These are phyloP conservation scores for Salix koriyanagi DNA, from an alignment of 345 rosid genomes.

Conservation along the genomic window DNA sequence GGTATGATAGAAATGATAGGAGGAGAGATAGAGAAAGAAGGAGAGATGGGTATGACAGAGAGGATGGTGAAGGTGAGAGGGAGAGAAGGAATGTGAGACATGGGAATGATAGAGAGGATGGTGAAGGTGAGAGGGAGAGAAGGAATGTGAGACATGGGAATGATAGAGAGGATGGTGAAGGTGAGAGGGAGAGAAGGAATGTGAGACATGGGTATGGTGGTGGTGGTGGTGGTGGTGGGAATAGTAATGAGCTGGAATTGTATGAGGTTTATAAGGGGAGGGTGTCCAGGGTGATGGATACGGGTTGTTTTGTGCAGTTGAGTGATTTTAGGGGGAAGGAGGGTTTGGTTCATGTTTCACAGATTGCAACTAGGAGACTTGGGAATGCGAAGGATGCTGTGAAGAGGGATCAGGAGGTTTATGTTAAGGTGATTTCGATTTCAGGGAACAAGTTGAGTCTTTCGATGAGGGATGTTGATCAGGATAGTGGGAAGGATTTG, in stretches of 20 bases:
- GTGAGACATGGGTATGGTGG: background rate
- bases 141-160: constrained; percentile 12
- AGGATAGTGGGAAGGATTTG: constrained; percentile 73
- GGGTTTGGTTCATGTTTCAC: constrained; percentile 84
- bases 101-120: background rate
- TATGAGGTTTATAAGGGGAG: constrained; percentile 74
- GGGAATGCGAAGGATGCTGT: constrained; percentile 56
- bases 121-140: constrained; percentile 18
- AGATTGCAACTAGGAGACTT: constrained; percentile 65
- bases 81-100: background rate
- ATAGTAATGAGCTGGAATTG: constrained; percentile 55
- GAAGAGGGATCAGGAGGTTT: constrained; percentile 73
- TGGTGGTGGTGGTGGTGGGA: background rate
- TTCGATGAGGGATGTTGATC: constrained; percentile 86
- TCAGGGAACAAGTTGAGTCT: constrained; percentile 58
- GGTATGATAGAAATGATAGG: constrained; percentile 9
- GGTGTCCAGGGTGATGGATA: constrained; percentile 79
- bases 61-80: constrained; percentile 8
- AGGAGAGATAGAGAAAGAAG: constrained; percentile 27
- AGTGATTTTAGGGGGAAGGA: constrained; percentile 78
- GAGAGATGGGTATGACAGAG: background rate
- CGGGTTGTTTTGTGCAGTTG: constrained; percentile 78
- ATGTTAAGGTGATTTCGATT: constrained; percentile 70
- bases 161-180: background rate
- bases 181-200: background rate